These are phyloP conservation scores for Cryptosporidium muris DNA, from an alignment of 169 alveolate species.

Conservation along the genomic window DNA sequence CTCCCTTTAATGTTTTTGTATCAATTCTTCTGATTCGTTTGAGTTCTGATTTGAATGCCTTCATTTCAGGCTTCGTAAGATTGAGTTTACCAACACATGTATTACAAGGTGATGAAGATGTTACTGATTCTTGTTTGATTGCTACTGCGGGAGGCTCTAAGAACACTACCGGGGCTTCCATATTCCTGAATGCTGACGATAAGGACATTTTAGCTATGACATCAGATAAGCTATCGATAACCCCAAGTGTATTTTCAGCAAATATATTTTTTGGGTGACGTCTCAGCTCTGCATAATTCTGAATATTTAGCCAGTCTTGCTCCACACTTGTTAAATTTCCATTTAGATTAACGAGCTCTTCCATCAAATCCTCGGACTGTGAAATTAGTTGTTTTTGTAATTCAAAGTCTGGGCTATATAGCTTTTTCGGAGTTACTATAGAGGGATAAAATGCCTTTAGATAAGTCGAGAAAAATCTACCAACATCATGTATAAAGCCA, in stretches of 20 bases:
- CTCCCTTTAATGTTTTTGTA: constrained; percentile 21
- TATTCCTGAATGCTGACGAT: constrained; percentile 64
- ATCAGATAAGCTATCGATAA: constrained; percentile 53
- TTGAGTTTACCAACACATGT: constrained; percentile 57
- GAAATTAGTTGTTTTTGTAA: constrained; percentile 38
- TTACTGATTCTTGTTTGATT: constrained; percentile 55
- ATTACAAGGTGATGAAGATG: constrained; percentile 30
- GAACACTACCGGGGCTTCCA: constrained; percentile 66
- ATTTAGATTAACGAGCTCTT: constrained; percentile 18
- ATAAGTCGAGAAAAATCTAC: constrained; percentile 45
- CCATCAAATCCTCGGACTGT: constrained; percentile 50
- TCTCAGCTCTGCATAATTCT: constrained; percentile 40
- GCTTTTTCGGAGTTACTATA: constrained; percentile 55
- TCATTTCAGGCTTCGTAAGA: constrained; percentile 33
- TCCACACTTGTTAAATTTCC: constrained; percentile 40
- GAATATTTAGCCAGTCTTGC: constrained; percentile 42
- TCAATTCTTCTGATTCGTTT: constrained; percentile 30
- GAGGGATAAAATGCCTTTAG: constrained; percentile 57
- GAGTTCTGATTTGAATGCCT: constrained; percentile 36
- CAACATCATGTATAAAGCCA: constrained; percentile 27
- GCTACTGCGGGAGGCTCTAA: constrained; percentile 63
- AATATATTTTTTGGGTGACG: constrained; percentile 52
- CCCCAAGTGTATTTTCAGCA: constrained; percentile 54
- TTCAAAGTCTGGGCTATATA: constrained; percentile 53
- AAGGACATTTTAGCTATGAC: constrained; percentile 52